Evolutionary conservation across 495 filamentous ascomycete genomes (phyloP), one percentile per base, ranked within the genome.

Genomic region (Lophium mytilinum): DNA sequence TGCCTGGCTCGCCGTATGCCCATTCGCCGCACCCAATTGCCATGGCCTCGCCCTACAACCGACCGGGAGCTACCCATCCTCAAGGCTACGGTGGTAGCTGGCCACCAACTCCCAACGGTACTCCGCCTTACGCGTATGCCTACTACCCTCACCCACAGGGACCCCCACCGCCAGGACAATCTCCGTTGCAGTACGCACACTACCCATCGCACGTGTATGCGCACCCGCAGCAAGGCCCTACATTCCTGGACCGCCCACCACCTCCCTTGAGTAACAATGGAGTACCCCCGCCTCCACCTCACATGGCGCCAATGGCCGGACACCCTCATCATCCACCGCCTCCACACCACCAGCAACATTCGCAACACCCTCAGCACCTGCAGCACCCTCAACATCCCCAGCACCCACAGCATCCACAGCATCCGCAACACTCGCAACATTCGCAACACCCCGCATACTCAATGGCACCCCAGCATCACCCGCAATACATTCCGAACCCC

Each of bases 1-100:
- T 86, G 82, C 66, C 68, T 21, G 79, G 76, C 37, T 76, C 80
- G 8, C 70, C 74, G 0, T 84, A 80, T 59, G 66, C 75, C 5
- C 75, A 78, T 14, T 69, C 76, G 37, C 75, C 80, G 17, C 77
- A 80, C 21, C 74, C 71, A 60, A 74, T 83, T 69, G 64, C 72
- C 48, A 71, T 74, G 9, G 45, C 37, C 34, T 60, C 62, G 12
- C 69, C 64, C 47, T 68, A 69, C 47, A 30, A 34, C 9, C 59
- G 56, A 5, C 52, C 54, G 9, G 54, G 55, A 17, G 39, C 46
- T 8, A 42, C 24, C 24, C 59, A 50, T 14, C 55, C 40, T 21
- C 24, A 43, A 3, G 30, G 51, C 8, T 54, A 53, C 24, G 15
- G 15, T 3, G 19, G 43, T 35, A 30, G 30, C 50, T 41, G 24